phyloP scores from a whole-genome alignment of 2,329 filamentous ascomycete genomes.

The Nectriaceae sp. region DNA sequence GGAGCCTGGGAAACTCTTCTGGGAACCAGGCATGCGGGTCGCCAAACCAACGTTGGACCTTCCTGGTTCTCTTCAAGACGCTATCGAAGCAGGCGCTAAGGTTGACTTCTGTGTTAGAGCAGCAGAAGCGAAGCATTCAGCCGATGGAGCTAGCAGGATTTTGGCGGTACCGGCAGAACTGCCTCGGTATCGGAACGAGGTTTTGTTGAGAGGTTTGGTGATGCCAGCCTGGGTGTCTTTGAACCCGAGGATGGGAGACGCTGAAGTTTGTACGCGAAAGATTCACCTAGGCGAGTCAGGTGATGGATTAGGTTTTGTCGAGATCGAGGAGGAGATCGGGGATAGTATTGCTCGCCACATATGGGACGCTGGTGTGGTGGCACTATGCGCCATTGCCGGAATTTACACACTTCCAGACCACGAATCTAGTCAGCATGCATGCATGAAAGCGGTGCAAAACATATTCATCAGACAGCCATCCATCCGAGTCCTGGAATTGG shows the following conservation, averaged over 20 bases:
- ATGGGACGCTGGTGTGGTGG: constrained; percentile 58
- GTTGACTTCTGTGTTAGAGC: constrained; percentile 33
- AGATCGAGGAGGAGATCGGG: constrained; percentile 58
- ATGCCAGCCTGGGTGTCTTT: constrained; percentile 46
- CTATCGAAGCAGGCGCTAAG: constrained; percentile 23
- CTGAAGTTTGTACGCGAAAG: constrained; percentile 31
- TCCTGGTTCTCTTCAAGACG: constrained; percentile 27
- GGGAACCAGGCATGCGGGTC: constrained; percentile 41
- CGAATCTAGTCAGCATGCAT: constrained; percentile 26
- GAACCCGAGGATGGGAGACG: constrained; percentile 20
- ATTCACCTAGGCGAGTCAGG: constrained; percentile 27
- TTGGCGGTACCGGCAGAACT: constrained; percentile 21
- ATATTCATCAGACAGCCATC: constrained; percentile 28
- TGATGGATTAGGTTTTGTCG: constrained; percentile 31
- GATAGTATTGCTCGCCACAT: constrained; percentile 62
- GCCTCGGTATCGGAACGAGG: constrained; percentile 18
- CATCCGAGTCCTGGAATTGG: constrained; percentile 54
- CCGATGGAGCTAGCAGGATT: constrained; percentile 29
- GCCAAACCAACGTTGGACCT: constrained; percentile 37
- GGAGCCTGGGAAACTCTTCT: constrained; percentile 29
- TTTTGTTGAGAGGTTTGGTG: constrained; percentile 37
- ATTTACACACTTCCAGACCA: constrained; percentile 29
- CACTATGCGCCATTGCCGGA: constrained; percentile 36
- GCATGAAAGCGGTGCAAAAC: constrained; percentile 33
- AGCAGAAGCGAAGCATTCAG: constrained; percentile 24